Conservation (phyloP, 352 stramenopile species). For the Phytophthora fragariaefolia region DNA sequence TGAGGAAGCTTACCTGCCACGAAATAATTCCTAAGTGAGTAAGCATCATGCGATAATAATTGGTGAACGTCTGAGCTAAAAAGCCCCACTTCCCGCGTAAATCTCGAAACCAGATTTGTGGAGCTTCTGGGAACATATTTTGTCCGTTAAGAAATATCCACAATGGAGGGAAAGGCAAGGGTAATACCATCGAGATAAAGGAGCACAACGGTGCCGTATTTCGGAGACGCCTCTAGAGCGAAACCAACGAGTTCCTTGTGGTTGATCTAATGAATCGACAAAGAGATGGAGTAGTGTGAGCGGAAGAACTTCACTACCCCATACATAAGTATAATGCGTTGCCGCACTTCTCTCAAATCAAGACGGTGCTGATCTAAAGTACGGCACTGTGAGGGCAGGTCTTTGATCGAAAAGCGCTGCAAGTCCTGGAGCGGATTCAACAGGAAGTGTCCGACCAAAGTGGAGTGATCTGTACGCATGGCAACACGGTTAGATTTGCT, state of each 20-base stretch:
- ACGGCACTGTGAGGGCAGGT: constrained; percentile 49
- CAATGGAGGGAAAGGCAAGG: too few relatives aligned
- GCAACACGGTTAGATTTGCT: not conserved
- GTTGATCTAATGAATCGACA: constrained; percentile 8
- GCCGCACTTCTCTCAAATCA: constrained; percentile 24
- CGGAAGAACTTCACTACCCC: too few relatives aligned
- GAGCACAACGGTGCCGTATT: constrained; percentile 65
- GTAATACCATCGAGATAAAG: constrained; percentile 47
- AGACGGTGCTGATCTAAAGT: constrained; percentile 49
- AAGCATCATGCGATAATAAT: constrained; percentile 89
- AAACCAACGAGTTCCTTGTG: constrained; percentile 48
- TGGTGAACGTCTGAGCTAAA: constrained; percentile 66
- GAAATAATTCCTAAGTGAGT: constrained; percentile 75
- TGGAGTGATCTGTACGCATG: constrained; percentile 38
- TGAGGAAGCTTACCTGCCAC: constrained; percentile 58
- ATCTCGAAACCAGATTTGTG: constrained; percentile 77
- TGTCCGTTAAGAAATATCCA: too few relatives aligned
- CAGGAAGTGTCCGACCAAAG: constrained; percentile 70
- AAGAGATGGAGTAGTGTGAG: too few relatives aligned
- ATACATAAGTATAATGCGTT: too few relatives aligned
- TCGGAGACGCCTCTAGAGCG: constrained; percentile 60
- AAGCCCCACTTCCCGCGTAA: constrained; percentile 70
- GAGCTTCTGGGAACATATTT: constrained; percentile 28
- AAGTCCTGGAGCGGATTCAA: constrained; percentile 72
- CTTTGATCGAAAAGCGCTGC: constrained; percentile 43